A percentile compares a stretch with the other conserved stretches of the same genome.
Conservation (phyloP, 1,284 basidiomycete species). For the Microbotryum scabiosae region DNA sequence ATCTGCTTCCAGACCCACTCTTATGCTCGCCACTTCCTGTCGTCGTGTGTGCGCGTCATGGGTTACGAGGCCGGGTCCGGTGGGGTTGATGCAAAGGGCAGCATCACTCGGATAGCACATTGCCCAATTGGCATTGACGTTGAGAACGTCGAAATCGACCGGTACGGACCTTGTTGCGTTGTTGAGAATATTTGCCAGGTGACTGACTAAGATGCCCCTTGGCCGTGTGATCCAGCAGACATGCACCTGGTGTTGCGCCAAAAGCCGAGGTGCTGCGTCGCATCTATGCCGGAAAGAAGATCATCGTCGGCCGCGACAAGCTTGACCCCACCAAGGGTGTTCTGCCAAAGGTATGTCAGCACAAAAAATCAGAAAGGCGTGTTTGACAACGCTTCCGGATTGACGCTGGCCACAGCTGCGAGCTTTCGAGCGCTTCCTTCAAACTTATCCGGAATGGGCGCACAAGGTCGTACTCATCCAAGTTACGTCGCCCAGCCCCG, state of each 20-base stretch:
- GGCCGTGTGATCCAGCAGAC: slow-evolving; percentile 40
- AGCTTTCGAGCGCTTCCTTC: slow-evolving; percentile 89
- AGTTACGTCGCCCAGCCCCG: slow-evolving; percentile 90
- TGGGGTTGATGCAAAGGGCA: slow-evolving; percentile 85
- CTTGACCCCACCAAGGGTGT: slow-evolving; percentile 97
- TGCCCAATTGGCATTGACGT: slow-evolving; percentile 98
- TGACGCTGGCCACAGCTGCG: slow-evolving; percentile 52
- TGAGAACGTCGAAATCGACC: slow-evolving; percentile 73
- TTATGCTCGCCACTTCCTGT: slow-evolving; percentile 90
- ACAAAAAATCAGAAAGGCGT: background rate
- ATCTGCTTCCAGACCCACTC: slow-evolving; percentile 93
- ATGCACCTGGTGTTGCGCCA: slow-evolving; percentile 71
- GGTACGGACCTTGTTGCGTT: slow-evolving; percentile 45
- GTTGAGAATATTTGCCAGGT: background rate
- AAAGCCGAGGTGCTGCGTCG: slow-evolving; percentile 77
- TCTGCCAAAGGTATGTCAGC: slow-evolving; percentile 66
- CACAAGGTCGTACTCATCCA: slow-evolving; percentile 65
- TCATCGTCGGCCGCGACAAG: slow-evolving; percentile 98
- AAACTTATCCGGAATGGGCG: slow-evolving; percentile 92
- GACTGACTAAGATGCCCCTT: background rate
- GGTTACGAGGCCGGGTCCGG: slow-evolving; percentile 77
- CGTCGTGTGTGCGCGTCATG: slow-evolving; percentile 89
- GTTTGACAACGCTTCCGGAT: background rate
- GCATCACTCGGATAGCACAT: slow-evolving; percentile 74
- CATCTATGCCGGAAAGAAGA: slow-evolving; percentile 94